Base-by-base conservation (phyloP, 108 stramenopile genomes). In the Fragilariopsis cylindrus region DNA sequence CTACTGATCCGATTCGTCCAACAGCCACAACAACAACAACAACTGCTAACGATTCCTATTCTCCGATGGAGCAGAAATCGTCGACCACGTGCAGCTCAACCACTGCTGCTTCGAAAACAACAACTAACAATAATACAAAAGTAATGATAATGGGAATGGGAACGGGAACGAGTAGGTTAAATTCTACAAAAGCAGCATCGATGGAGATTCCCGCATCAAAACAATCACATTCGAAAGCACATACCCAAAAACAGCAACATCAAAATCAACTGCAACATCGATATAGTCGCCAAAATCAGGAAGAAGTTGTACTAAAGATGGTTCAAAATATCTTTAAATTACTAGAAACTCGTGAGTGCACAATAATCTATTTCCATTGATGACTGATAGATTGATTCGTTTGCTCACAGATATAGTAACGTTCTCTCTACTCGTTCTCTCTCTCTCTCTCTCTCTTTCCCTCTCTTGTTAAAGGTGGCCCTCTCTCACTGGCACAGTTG, bases 401-500 rank as follows among this genome's bases (percentile, higher is more conserved):
- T n/a, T n/a, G 53, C 13, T 54, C 53, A 54, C n/a, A n/a, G 13
- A n/a, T 13, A 54, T 62, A 39, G 30, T 13, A 12, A 62, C 21
- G 30, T 11, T 13, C 60, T 18, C 18, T 62, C 65, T 43, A 46
- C n/a, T 30, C 12, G 15, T 52, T n/a, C 30, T 49, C 8, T 49
- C 50, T 19, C 40, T 69, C 5, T 52, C 53, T 3, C 50, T 52
- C 21, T 7, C 48, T 47, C 47, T 15, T 68, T 8, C 42, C 30
- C 39, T 71, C 53, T 8, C 41, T 56, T 58, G 15, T 45, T 40
- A 52, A 55, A 81, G 80, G 76, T 50, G 81, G 81, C 6, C 81
- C 81, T 15, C 57, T 82, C 21, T 74, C 81, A 18, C 44, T 74
- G 16, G 63, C 65, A 21, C 81, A 82, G 71, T 30, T 82, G 21